Conservation (phyloP, 306 rosid genomes). For the Begonia fuchsioides region DNA sequence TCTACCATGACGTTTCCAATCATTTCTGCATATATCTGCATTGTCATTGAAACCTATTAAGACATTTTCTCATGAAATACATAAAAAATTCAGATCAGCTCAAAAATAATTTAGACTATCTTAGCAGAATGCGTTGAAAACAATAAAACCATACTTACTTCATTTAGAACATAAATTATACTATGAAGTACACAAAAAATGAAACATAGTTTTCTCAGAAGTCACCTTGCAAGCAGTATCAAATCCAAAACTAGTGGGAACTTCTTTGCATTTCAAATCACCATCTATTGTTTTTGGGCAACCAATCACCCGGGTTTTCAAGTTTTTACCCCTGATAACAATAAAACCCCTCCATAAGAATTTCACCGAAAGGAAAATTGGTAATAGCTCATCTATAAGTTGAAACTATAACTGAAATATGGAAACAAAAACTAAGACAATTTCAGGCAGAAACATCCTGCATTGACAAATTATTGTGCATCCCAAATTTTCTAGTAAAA, state of each 20-base stretch:
- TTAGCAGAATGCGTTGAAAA: not conserved
- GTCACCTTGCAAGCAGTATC: slow-evolving; percentile 99
- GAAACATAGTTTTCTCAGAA: not conserved
- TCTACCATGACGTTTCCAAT: slow-evolving; percentile 97
- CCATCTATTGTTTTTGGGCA: slow-evolving; percentile 99
- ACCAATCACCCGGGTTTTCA: slow-evolving; percentile 76
- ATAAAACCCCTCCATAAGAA: not conserved
- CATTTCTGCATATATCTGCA: slow-evolving; percentile 98
- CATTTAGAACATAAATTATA: too few species aligned
- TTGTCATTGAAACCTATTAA: slow-evolving; percentile 2
- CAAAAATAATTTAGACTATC: not conserved
- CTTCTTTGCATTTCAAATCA: slow-evolving; percentile 92
- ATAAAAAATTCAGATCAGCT: too few species aligned
- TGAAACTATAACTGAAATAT: too few species aligned
- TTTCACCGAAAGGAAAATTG: not conserved
- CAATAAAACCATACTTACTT: not conserved
- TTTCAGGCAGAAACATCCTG: too few species aligned
- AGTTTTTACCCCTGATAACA: slow-evolving; percentile 47
- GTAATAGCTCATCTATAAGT: too few species aligned
- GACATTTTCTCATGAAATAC: not conserved
- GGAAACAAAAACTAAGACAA: too few species aligned
- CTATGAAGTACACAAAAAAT: too few species aligned
- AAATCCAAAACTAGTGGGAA: slow-evolving; percentile 91
- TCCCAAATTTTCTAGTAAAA: not conserved
- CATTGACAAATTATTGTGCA: too few species aligned